Evolutionary conservation across 129 eudicot species (phyloP), one percentile per base, ranked within the genome.

Genomic region (Arctium lappa): DNA sequence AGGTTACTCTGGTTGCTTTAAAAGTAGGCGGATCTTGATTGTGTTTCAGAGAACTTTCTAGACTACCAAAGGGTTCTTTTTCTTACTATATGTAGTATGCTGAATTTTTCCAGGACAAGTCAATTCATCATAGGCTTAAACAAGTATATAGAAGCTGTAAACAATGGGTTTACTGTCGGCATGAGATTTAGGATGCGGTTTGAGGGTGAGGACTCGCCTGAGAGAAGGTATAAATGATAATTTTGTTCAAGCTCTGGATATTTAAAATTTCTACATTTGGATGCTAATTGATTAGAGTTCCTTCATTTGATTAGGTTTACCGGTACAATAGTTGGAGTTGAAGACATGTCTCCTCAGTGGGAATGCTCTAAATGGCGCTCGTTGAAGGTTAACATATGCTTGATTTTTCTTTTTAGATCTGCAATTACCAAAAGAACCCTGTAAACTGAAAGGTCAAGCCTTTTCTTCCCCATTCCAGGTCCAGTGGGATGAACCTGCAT

Each of bases 151-250:
- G 98, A 96, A 88, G 91, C 98, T 56, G 86, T 89, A 27, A 88
- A 91, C 70, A 87, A 91, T 40, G 82, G 84, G 27, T 90, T 86
- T 83, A 72, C 75, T n/a, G 91, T 96, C 29, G 98, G 99, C 40
- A 91, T 91, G 92, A 84, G 98, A 81, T 96, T 93, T 81, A 96
- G 89, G 88, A 93, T 96, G 99, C 85, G 91, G 62, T 96, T 96
- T 63, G 99, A 96, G 85, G 97, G 98, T 6, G 99, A 96, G 62
- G 99, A 96, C 37, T 86, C 94, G 38, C 97, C 99, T 1, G 99
- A 96, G 80, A 82, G 98, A 86, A 93, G 95, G 98, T 94, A 89
- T 65, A 36, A 42, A 8, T 8, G 9, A 12, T 46, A 10, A 69
- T 18, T 22, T 60, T 79, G 70, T 11, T 46, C 40, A 22, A 36